Conservation (phyloP, 805 yeast genomes). For the Wickerhamiella hasegawae region DNA sequence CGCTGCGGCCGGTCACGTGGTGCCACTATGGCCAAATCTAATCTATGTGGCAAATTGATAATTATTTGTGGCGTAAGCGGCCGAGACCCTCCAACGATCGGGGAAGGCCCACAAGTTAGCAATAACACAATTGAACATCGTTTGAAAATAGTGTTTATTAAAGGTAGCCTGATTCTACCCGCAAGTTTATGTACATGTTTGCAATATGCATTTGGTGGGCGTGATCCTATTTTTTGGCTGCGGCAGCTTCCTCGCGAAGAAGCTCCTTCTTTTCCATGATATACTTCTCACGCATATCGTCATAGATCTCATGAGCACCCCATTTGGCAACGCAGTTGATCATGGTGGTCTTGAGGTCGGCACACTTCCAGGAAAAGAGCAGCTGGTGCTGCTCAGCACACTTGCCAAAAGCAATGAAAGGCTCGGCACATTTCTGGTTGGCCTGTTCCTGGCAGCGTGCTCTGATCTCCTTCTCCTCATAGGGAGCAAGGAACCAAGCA, state of each 20-base stretch:
- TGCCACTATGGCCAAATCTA: no score
- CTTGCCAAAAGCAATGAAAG: constrained; percentile 19
- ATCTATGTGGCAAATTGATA: no score
- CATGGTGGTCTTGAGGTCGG: constrained; percentile 20
- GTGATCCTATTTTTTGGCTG: no score
- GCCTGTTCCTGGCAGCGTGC: constrained; percentile 21
- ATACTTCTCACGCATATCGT: constrained; percentile 17
- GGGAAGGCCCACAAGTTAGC: no score
- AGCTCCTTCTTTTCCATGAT: constrained; percentile 17
- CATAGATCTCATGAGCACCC: constrained; percentile 20
- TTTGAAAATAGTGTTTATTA: no score
- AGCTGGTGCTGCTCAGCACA: constrained; percentile 22
- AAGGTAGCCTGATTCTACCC: no score
- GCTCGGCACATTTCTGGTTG: constrained; percentile 18
- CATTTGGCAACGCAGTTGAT: constrained; percentile 22
- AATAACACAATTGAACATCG: no score
- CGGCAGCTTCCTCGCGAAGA: constrained; percentile 11
- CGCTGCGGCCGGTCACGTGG: no score
- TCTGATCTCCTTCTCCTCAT: constrained; percentile 23
- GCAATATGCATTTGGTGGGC: no score
- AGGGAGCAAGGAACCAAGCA: constrained; percentile 25
- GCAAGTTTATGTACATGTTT: no score
- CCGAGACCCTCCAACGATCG: no score
- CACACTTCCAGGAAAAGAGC: constrained; percentile 23
- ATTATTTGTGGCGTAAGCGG: no score